Conservation (phyloP, 345 rosid species). For the Isatis tinctoria region DNA sequence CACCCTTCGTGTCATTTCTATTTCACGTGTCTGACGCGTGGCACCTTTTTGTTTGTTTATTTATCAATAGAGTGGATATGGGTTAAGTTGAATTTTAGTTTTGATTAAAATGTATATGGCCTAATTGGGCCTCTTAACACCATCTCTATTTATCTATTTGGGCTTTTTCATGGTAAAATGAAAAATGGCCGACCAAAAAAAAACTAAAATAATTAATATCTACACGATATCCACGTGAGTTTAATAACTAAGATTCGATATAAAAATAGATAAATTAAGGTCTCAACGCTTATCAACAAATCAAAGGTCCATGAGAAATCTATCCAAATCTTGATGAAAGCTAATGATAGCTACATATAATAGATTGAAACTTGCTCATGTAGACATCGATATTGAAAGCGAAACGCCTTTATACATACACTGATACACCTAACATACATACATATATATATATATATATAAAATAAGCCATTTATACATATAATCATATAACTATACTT, state of each 20-base stretch:
- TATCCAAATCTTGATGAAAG: conserved; percentile 9
- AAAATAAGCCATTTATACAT: not conserved
- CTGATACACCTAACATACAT: too few species aligned
- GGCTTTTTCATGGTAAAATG: too few species aligned
- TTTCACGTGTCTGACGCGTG: too few species aligned
- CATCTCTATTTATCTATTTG: too few species aligned
- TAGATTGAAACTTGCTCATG: not conserved
- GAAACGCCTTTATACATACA: not conserved
- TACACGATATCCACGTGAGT: conserved; percentile 2
- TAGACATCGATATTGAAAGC: conserved; percentile 10
- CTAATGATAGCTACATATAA: not conserved
- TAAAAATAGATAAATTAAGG: not conserved
- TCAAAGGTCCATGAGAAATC: conserved; percentile 1
- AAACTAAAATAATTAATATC: not conserved
- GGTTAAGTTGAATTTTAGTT: too few species aligned
- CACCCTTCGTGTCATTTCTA: too few species aligned
- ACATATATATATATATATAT: too few species aligned
- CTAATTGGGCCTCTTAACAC: too few species aligned
- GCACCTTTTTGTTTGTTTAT: too few species aligned
- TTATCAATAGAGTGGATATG: too few species aligned
- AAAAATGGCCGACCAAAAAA: too few species aligned
- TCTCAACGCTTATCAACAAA: not conserved
- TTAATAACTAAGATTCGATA: not conserved
- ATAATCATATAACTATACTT: not conserved
- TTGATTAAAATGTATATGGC: too few species aligned